These are phyloP conservation scores for Mycena belliarum DNA, from an alignment of 768 basidiomycete species.

Conservation along the genomic window DNA sequence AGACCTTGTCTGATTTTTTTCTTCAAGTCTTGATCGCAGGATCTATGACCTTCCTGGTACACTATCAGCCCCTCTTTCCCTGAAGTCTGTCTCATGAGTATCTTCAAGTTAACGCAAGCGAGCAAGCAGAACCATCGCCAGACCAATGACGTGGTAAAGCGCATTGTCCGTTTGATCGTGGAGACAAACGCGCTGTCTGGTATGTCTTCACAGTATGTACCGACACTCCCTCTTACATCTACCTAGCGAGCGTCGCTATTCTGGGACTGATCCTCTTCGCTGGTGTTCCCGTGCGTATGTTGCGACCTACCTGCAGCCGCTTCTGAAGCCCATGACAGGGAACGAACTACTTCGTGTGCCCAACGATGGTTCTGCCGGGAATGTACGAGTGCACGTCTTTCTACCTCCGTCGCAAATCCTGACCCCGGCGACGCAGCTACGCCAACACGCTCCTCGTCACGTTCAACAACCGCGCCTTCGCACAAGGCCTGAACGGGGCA, in stretches of 20 bases:
- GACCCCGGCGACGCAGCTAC: background rate
- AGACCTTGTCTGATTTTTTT: background rate
- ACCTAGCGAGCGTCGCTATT: slow-evolving; percentile 9
- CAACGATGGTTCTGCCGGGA: slow-evolving; percentile 17
- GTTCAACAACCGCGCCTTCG: slow-evolving; percentile 18
- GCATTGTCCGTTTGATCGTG: slow-evolving; percentile 15
- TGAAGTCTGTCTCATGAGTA: background rate
- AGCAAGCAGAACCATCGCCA: slow-evolving; percentile 2
- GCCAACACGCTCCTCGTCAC: slow-evolving; percentile 20
- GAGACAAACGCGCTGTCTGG: slow-evolving; percentile 19
- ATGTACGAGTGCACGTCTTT: slow-evolving; percentile 3
- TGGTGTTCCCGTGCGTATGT: slow-evolving; percentile 10
- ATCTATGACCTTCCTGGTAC: slow-evolving; percentile 14
- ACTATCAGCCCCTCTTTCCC: background rate
- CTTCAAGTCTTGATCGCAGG: slow-evolving; percentile 11
- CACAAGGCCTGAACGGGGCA: background rate
- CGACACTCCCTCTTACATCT: background rate
- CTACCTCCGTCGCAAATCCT: background rate
- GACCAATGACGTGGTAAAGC: slow-evolving; percentile 17
- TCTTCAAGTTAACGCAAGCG: slow-evolving; percentile 12
- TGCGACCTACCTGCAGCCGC: background rate
- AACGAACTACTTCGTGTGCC: slow-evolving; percentile 19
- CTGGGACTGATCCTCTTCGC: slow-evolving; percentile 16
- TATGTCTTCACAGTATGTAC: background rate
- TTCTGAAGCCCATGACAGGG: background rate